Percentiles rank a stretch among this genome's conserved stretches.
Conservation (phyloP, 2,329 filamentous ascomycete genomes). For the Capronia americana region DNA sequence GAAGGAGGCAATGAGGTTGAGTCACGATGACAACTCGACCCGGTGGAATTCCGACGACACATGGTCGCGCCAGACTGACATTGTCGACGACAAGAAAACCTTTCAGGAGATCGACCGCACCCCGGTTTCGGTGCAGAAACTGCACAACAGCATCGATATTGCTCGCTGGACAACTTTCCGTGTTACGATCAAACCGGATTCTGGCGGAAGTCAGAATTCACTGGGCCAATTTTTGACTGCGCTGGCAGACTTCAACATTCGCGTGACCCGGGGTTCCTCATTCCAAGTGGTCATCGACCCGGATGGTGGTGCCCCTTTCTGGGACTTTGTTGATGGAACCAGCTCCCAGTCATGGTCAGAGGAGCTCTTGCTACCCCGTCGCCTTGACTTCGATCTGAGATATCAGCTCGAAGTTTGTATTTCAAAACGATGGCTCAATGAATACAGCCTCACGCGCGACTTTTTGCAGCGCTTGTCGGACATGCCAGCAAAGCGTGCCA, state of each 20-base stretch:
- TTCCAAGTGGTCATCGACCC: slow-evolving; percentile 50
- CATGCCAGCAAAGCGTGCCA: slow-evolving; percentile 62
- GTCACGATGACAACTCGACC: slow-evolving; percentile 50
- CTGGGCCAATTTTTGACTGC: slow-evolving; percentile 48
- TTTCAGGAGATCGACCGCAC: slow-evolving; percentile 42
- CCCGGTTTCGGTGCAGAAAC: slow-evolving; percentile 57
- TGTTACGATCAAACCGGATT: slow-evolving; percentile 52
- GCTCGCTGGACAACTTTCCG: slow-evolving; percentile 69
- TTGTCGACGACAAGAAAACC: slow-evolving; percentile 55
- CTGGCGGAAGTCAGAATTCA: background rate
- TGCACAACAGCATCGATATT: slow-evolving; percentile 63
- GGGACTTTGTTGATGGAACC: slow-evolving; percentile 49
- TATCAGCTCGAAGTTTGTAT: slow-evolving; percentile 95
- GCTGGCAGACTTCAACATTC: slow-evolving; percentile 76
- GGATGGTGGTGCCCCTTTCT: slow-evolving; percentile 53
- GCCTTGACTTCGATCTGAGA: slow-evolving; percentile 72
- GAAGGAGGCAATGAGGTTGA: slow-evolving; percentile 41
- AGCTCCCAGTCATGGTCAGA: slow-evolving; percentile 23
- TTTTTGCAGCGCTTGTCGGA: slow-evolving; percentile 70
- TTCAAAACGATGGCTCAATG: slow-evolving; percentile 77
- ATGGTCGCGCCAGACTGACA: slow-evolving; percentile 70
- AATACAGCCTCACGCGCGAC: slow-evolving; percentile 70
- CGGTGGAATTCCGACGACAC: slow-evolving; percentile 63
- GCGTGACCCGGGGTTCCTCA: slow-evolving; percentile 51
- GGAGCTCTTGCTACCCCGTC: slow-evolving; percentile 40